A percentile compares a stretch with the other conserved stretches of the same genome.
These are phyloP conservation scores for Ophiocordyceps unilateralis DNA, from an alignment of 2,329 filamentous ascomycete species.

Conservation along the genomic window DNA sequence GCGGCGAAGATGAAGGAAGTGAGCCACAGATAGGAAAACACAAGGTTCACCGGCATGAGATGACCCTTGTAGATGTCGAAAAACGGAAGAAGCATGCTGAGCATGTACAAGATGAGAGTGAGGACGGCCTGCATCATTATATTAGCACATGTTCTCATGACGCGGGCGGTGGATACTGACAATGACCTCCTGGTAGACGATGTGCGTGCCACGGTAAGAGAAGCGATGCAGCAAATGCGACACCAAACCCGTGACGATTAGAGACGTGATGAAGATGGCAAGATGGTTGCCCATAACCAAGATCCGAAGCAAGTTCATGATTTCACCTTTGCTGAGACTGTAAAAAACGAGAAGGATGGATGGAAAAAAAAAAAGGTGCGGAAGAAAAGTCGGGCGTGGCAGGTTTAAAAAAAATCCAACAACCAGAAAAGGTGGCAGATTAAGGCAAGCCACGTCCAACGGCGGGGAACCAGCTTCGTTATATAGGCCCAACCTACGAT, in stretches of 20 bases:
- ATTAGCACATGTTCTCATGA: no score
- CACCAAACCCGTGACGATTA: conserved; percentile 8
- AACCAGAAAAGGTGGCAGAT: no score
- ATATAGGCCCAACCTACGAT: no score
- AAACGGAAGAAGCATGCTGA: conserved; percentile 6
- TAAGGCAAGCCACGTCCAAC: no score
- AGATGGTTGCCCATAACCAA: conserved; percentile 7
- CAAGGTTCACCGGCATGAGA: conserved; percentile 6
- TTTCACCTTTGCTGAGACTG: not conserved
- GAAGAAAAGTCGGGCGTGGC: no score
- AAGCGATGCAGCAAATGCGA: conserved; percentile 7
- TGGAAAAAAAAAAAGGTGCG: not conserved
- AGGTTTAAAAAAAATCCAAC: no score
- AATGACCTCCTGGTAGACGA: conserved; percentile 10
- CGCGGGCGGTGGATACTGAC: conserved; percentile 2
- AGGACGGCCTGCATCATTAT: conserved; percentile 5
- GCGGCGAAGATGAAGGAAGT: conserved; percentile 10
- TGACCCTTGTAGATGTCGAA: conserved; percentile 7
- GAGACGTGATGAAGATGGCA: conserved; percentile 7
- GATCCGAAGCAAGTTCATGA: conserved; percentile 1
- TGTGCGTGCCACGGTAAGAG: conserved; percentile 4
- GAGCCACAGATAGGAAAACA: conserved; percentile 11
- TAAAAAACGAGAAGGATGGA: not conserved
- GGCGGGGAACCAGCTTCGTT: no score
- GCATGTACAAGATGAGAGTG: conserved; percentile 7